These are phyloP conservation scores for Phytophthora vignae DNA, from an alignment of 352 stramenopile species.

Conservation along the genomic window DNA sequence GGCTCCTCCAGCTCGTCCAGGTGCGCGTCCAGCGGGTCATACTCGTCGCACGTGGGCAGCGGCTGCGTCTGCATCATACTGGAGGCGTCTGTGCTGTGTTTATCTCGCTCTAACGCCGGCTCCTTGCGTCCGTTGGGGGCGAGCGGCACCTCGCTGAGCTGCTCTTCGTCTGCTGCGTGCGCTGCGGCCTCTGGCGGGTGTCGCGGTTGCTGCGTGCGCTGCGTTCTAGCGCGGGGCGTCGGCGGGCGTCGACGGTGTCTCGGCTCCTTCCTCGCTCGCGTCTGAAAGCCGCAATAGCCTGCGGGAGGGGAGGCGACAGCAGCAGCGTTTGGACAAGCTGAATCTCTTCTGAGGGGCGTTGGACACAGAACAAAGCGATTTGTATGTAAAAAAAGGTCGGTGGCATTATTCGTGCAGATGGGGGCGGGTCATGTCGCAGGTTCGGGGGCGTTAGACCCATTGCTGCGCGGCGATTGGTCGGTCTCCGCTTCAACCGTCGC, in stretches of 20 bases:
- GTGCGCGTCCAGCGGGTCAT: conserved; percentile 75
- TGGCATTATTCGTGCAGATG: neutral
- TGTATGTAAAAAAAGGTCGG: conserved; percentile 10
- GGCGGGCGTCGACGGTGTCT: neutral
- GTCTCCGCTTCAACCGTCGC: conserved; percentile 10
- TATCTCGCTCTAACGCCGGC: neutral
- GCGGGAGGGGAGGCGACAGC: conserved; percentile 14
- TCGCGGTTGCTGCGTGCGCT: neutral
- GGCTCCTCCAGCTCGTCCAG: conserved; percentile 78
- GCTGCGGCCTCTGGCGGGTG: neutral
- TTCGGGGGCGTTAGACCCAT: conserved; percentile 7
- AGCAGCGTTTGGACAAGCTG: conserved; percentile 44
- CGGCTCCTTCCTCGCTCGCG: conserved; percentile 18
- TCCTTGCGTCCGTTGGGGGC: conserved; percentile 4
- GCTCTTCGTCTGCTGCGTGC: conserved; percentile 11
- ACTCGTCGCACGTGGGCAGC: conserved; percentile 65
- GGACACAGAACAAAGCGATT: conserved; percentile 16
- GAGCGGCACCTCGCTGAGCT: conserved; percentile 3
- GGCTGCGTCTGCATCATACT: conserved; percentile 61
- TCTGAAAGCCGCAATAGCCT: conserved; percentile 35
- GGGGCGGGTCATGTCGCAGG: conserved; percentile 15
- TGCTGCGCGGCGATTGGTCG: neutral
- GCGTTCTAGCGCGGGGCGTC: neutral
- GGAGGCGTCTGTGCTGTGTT: neutral
- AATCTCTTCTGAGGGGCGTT: conserved; percentile 33